These are phyloP conservation scores for Combretum micranthum DNA, from an alignment of 345 rosid species.

Conservation along the genomic window DNA sequence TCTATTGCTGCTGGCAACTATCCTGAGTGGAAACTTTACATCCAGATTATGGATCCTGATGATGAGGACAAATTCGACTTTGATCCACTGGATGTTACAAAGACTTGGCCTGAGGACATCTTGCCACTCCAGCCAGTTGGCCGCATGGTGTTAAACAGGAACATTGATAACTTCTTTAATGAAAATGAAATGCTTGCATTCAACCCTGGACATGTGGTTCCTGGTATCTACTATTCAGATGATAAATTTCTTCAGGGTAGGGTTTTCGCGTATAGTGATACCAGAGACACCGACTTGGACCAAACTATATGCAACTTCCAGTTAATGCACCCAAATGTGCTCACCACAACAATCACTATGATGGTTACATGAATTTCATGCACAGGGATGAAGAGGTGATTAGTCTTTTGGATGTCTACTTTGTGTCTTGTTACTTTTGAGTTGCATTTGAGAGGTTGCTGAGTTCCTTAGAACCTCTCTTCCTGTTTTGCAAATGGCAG, in stretches of 20 bases:
- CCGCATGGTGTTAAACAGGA: slow-evolving; percentile 90
- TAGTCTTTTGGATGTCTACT: neutral
- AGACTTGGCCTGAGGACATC: slow-evolving; percentile 97
- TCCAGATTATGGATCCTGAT: slow-evolving; percentile 83
- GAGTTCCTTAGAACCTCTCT: too few species aligned
- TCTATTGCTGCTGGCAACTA: slow-evolving; percentile 88
- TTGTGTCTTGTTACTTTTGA: too few species aligned
- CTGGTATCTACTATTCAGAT: slow-evolving; percentile 81
- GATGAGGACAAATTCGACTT: slow-evolving; percentile 76
- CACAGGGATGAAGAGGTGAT: slow-evolving; percentile 81
- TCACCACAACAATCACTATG: slow-evolving; percentile 95
- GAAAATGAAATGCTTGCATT: slow-evolving; percentile 96
- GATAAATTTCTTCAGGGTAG: slow-evolving; percentile 89
- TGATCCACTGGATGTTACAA: slow-evolving; percentile 95
- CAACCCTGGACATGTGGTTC: slow-evolving; percentile 89
- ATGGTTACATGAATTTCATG: slow-evolving; percentile 88
- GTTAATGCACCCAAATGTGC: slow-evolving; percentile 91
- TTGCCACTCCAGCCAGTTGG: slow-evolving; percentile 97
- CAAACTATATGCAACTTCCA: slow-evolving; percentile 92
- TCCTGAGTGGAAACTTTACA: slow-evolving; percentile 87
- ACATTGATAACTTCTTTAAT: slow-evolving; percentile 88
- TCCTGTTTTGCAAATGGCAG: too few species aligned
- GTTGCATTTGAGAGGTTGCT: too few species aligned
- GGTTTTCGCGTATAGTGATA: slow-evolving; percentile 81
- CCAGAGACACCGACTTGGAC: slow-evolving; percentile 99